Base-by-base conservation (phyloP, 192 early-diverging fungal genomes). In the Gaertneriomyces semiglobifer region DNA sequence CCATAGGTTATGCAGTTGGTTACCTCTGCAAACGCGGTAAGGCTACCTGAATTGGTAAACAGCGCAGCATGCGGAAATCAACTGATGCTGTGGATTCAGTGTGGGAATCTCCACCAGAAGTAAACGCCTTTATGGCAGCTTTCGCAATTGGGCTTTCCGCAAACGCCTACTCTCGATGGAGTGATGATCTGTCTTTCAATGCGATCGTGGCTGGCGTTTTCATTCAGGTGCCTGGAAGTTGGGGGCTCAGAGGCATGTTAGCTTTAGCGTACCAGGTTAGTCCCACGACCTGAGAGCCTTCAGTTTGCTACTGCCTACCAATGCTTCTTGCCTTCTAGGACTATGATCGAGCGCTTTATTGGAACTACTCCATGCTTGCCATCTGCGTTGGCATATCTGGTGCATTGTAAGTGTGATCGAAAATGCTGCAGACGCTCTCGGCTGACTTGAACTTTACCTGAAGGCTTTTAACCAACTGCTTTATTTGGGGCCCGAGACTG, bases 191-290 rank as follows among this genome's bases (percentile, higher is more conserved):
- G 33, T 38, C 39, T 3, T 60, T 58, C 54, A 19, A 66, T 53
- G 64, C 64, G 8, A 58, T 66, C 19, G 41, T 19, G 16, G 64
- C 64, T 18, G 64, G 64, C 16, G 64, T 66, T 18, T 66, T 66
- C 50, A 42, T 66, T 12, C 64, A 66, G 44, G 54, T 66, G 12
- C 64, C 64, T 14, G 64, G 64, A 58, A 66, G 64, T 44, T 66
- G 64, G 64, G 64, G 64, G 9, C 7, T 66, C 53, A 68, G 77
- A 60, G 68, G 71, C 0, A 77, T 70, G 7, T 44, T 66, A 42
- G 54, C 53, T 39, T 44, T 66, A 12, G 64, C 64, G 54, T 66
- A 66, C 43, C 16, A 58, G 53, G 53, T 59, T 39, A 44, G n/a
- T 33, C 25, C 25, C 25, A 33, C 25, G 20, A 57, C 10, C 55